These are phyloP conservation scores for Bimuria novae-zelandiae DNA, from an alignment of 2,329 filamentous ascomycete genomes.

Conservation along the genomic window DNA sequence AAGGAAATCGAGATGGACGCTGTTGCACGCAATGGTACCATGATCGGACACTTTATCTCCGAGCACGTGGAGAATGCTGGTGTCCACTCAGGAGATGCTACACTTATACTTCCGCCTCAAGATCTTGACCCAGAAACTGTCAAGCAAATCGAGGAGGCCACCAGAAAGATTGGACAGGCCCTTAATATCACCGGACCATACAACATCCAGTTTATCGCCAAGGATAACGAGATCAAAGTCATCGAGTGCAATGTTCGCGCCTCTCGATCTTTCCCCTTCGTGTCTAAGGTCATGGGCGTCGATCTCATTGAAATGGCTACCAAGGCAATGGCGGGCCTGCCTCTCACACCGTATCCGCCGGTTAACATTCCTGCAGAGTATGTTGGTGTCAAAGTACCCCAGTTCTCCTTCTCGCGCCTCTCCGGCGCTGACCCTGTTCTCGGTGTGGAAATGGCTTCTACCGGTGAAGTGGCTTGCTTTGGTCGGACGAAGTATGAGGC, in stretches of 20 bases:
- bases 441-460: constrained; percentile 98
- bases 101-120: constrained; percentile 90
- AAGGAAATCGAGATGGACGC: constrained; percentile 99
- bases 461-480: constrained; percentile 96
- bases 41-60: constrained; percentile 95
- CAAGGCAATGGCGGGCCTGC: constrained; percentile 88
- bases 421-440: constrained; percentile 95
- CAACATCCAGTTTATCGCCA: constrained; percentile 99
- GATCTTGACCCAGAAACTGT: constrained; percentile 88
- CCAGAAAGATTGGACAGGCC: constrained; percentile 89
- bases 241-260: constrained; percentile 99
- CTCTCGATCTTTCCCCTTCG: constrained; percentile 95
- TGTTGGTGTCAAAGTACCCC: constrained; percentile 96
- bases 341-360: constrained; percentile 80
- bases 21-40: constrained; percentile 84
- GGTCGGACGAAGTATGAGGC: constrained; percentile 96
- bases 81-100: constrained; percentile 97
- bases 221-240: constrained; percentile 99
- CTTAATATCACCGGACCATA: constrained; percentile 95
- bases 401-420: constrained; percentile 97
- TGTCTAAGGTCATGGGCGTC: constrained; percentile 97
- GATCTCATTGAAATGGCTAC: constrained; percentile 99
- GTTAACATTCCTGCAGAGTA: constrained; percentile 77
- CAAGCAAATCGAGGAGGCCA: constrained; percentile 88
- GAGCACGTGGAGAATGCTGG: constrained; percentile 99